Conservation (phyloP, 805 yeast genomes). For the Wickerhamomyces mucosus region DNA sequence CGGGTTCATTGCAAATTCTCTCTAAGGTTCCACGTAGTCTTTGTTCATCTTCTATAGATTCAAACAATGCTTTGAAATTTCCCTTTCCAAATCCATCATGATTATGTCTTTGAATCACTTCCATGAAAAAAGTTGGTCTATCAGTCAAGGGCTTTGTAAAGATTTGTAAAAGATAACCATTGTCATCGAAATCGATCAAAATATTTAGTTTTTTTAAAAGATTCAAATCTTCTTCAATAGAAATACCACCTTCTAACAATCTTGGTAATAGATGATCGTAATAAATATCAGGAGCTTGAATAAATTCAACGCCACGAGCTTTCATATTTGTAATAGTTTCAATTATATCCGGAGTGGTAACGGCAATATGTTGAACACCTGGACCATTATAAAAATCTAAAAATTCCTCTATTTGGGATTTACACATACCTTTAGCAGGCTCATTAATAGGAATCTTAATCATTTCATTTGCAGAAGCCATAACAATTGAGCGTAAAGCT, state of each 20-base stretch:
- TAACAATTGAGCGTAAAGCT: slow-evolving; percentile 64
- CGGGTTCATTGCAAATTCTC: neutral
- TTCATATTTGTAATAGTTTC: slow-evolving; percentile 42
- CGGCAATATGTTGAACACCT: slow-evolving; percentile 79
- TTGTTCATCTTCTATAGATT: slow-evolving; percentile 75
- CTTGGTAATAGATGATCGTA: slow-evolving; percentile 41
- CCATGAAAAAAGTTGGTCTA: slow-evolving; percentile 76
- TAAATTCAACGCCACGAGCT: slow-evolving; percentile 62
- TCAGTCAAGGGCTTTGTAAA: slow-evolving; percentile 71
- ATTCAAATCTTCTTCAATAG: slow-evolving; percentile 43
- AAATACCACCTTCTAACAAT: slow-evolving; percentile 32
- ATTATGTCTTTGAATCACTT: slow-evolving; percentile 69
- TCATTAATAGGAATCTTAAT: slow-evolving; percentile 81
- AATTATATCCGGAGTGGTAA: slow-evolving; percentile 53
- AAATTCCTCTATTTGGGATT: slow-evolving; percentile 78
- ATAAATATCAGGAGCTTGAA: slow-evolving; percentile 47
- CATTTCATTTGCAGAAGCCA: slow-evolving; percentile 56
- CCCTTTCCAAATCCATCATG: slow-evolving; percentile 89
- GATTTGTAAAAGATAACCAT: slow-evolving; percentile 70
- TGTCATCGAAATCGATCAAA: slow-evolving; percentile 67
- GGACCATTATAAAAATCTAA: slow-evolving; percentile 68
- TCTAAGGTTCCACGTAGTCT: slow-evolving; percentile 52
- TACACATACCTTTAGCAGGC: slow-evolving; percentile 60
- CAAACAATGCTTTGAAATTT: slow-evolving; percentile 74
- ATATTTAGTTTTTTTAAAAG: slow-evolving; percentile 43